Conservation (phyloP, 345 rosid genomes). For the Triadica sebifera region DNA sequence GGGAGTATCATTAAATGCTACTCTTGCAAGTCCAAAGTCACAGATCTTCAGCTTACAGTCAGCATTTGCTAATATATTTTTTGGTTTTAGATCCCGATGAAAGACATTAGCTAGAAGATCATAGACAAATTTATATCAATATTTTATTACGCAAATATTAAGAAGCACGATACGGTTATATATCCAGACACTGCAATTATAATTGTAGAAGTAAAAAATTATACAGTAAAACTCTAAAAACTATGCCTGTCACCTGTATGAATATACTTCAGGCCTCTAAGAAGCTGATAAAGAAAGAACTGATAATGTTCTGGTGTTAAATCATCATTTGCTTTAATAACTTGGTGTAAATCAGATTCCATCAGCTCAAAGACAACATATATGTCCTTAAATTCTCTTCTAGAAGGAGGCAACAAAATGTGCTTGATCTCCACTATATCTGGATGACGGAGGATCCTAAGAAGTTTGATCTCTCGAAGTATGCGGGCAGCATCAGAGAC, state of each 20-base stretch:
- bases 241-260: conserved; percentile 67
- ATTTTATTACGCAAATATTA: neutral
- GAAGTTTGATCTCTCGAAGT: conserved; percentile 89
- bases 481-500: conserved; percentile 92
- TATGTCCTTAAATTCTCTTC: conserved; percentile 83
- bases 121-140: neutral
- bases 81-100: conserved; percentile 91
- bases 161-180: neutral
- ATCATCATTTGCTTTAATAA: conserved; percentile 91
- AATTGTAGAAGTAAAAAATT: neutral
- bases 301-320: conserved; percentile 89
- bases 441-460: conserved; percentile 79
- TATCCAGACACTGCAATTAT: neutral
- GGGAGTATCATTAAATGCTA: conserved; percentile 90
- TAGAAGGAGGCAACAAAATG: conserved; percentile 82
- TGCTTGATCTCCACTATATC: conserved; percentile 95
- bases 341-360: conserved; percentile 94
- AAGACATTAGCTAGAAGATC: conserved; percentile 73
- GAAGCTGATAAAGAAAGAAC: conserved; percentile 91
- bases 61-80: conserved; percentile 90
- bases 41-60: conserved; percentile 96
- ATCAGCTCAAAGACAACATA: conserved; percentile 87
- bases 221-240: neutral
- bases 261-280: conserved; percentile 87
- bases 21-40: conserved; percentile 98